Evolutionary conservation across 2,329 filamentous ascomycete species (phyloP).

Genomic region (Xylaria sp.): DNA sequence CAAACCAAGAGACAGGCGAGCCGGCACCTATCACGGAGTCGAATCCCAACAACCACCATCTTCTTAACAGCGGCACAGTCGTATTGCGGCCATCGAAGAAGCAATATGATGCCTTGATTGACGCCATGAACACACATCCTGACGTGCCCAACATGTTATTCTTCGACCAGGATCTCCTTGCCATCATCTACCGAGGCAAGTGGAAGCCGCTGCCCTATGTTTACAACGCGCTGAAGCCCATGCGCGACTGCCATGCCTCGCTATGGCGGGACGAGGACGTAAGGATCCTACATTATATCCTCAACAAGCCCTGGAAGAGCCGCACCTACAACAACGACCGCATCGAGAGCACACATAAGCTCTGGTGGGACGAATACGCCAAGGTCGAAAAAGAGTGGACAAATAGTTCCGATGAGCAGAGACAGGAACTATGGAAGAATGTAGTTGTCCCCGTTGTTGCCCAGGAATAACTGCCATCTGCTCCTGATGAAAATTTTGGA

Average conservation of each 20-base stretch:
- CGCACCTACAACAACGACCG: constrained; percentile 40
- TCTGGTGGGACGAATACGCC: constrained; percentile 49
- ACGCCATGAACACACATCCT: constrained; percentile 48
- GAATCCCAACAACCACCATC: constrained; percentile 48
- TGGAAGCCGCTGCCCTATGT: constrained; percentile 48
- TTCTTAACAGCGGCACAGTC: constrained; percentile 51
- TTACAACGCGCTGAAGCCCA: constrained; percentile 48
- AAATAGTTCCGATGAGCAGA: constrained; percentile 40
- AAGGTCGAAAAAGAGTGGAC: constrained; percentile 47
- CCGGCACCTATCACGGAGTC: constrained; percentile 43
- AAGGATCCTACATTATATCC: constrained; percentile 47
- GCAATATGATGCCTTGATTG: constrained; percentile 47
- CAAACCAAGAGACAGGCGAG: constrained; percentile 46
- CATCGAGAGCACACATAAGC: constrained; percentile 47
- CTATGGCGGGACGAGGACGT: constrained; percentile 46
- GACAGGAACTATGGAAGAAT: constrained; percentile 45
- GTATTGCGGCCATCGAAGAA: constrained; percentile 47
- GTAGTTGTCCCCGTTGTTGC: constrained; percentile 50
- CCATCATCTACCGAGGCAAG: constrained; percentile 44
- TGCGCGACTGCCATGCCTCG: constrained; percentile 45
- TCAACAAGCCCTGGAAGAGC: constrained; percentile 49
- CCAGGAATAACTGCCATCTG: constrained; percentile 42
- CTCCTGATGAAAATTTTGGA: not conserved
- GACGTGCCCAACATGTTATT: constrained; percentile 47
- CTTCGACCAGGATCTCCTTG: constrained; percentile 49